A percentile compares a stretch with the other conserved stretches of the same genome.
phyloP scores from a whole-genome alignment of 2,329 filamentous ascomycete species.

The Stemphylium beticola region DNA sequence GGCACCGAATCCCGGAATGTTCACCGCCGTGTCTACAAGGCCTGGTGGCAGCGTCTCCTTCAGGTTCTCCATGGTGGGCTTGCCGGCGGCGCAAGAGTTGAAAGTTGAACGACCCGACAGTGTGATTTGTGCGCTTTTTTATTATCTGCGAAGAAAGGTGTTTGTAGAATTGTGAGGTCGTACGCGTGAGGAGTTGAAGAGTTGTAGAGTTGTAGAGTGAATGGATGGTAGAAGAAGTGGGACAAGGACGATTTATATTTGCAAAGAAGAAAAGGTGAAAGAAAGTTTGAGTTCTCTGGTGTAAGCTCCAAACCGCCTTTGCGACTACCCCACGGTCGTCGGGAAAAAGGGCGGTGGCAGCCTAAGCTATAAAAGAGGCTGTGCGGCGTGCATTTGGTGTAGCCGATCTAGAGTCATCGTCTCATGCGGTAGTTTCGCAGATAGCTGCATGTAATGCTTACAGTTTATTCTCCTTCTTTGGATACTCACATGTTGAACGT shows the following conservation, averaged over 20 bases:
- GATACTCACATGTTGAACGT: too few relatives aligned
- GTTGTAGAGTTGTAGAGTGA: too few relatives aligned
- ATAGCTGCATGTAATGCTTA: too few relatives aligned
- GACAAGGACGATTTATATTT: neutral
- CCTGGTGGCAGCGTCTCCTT: slow-evolving; percentile 3
- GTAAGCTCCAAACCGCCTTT: neutral
- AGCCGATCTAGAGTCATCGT: neutral
- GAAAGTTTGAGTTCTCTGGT: neutral
- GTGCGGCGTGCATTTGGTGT: neutral
- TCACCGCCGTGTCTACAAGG: slow-evolving; percentile 5
- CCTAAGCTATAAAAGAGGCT: slow-evolving; percentile 2
- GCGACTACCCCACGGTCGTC: neutral
- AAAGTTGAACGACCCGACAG: too few relatives aligned
- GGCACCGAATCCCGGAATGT: slow-evolving; percentile 6
- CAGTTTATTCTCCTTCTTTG: too few relatives aligned
- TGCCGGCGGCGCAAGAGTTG: neutral
- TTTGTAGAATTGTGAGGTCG: neutral
- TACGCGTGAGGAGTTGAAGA: too few relatives aligned
- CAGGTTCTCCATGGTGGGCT: slow-evolving; percentile 1
- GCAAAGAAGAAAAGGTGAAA: neutral
- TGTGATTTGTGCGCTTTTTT: neutral
- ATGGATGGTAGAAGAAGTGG: too few relatives aligned
- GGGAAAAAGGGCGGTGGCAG: slow-evolving; percentile 4
- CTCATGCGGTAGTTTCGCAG: neutral
- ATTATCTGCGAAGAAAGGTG: neutral